Percentiles rank a stretch among this genome's conserved stretches.
phyloP scores from a whole-genome alignment of 2,329 filamentous ascomycete species.

The Corinectria fuckeliana region DNA sequence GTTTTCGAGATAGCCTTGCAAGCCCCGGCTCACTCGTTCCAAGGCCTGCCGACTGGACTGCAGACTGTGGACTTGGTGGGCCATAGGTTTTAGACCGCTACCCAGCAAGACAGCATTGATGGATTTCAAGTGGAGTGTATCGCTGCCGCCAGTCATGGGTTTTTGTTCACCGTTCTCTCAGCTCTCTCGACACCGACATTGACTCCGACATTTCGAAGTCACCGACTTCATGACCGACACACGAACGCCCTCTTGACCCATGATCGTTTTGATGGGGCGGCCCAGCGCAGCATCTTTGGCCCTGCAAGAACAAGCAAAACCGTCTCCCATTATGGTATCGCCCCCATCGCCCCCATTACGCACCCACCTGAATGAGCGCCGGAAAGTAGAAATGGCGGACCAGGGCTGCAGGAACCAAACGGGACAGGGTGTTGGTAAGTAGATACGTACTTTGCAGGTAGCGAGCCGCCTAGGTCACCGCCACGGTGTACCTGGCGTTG shows the following conservation, averaged over 20 bases:
- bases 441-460: conserved; percentile 20
- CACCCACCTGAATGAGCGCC: conserved; percentile 12
- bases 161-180: conserved; percentile 30
- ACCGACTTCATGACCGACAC: conserved; percentile 34
- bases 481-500: conserved; percentile 26
- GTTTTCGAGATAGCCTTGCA: conserved; percentile 6
- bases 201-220: conserved; percentile 32
- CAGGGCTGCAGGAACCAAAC: conserved; percentile 28
- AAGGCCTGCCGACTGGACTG: conserved; percentile 6
- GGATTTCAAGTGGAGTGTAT: conserved; percentile 30
- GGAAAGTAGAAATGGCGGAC: conserved; percentile 28
- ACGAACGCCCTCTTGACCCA: conserved; percentile 34
- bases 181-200: conserved; percentile 36
- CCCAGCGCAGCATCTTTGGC: conserved; percentile 29
- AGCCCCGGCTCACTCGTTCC: conserved; percentile 24
- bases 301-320: conserved; percentile 30
- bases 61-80: conserved; percentile 18
- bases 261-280: conserved; percentile 28
- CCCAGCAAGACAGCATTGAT: conserved; percentile 29
- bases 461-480: conserved; percentile 11
- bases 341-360: conserved; percentile 15
- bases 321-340: conserved; percentile 9
- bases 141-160: conserved; percentile 12
- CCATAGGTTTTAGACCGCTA: conserved; percentile 27
- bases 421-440: not conserved